Conservation (phyloP, 352 stramenopile genomes). For the Globisporangium rhizosaccharum region DNA sequence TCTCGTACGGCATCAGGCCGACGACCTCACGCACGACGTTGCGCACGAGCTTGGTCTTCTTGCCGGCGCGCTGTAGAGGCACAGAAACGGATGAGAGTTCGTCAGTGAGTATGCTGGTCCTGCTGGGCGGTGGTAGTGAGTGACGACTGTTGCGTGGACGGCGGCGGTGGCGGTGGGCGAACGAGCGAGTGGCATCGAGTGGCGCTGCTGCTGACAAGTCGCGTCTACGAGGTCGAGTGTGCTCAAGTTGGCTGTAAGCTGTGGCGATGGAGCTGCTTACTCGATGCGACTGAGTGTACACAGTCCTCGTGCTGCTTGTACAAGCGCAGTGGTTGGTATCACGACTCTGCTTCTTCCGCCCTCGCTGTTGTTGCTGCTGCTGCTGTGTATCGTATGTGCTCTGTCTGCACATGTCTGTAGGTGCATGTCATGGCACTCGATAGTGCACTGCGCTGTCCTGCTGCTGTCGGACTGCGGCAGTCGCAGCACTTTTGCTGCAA, state of each 20-base stretch:
- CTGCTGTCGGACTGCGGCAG: background rate
- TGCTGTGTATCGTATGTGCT: background rate
- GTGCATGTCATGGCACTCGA: background rate
- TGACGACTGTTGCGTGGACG: background rate
- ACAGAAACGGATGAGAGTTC: background rate
- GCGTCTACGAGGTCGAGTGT: background rate
- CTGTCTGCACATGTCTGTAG: background rate
- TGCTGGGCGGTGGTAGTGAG: background rate
- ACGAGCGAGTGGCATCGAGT: background rate
- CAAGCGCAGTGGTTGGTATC: background rate
- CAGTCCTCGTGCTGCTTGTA: background rate
- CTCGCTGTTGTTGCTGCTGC: background rate
- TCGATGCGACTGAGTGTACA: background rate
- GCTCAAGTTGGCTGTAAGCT: background rate
- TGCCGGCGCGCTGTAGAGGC: conserved; percentile 65
- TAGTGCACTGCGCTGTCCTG: background rate
- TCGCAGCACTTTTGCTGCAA: no score
- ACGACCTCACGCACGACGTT: conserved; percentile 97
- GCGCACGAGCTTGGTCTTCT: conserved; percentile 94
- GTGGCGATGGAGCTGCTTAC: background rate
- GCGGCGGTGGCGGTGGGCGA: background rate
- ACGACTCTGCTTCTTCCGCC: background rate
- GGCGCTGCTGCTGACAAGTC: background rate
- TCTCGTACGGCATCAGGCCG: conserved; percentile 98
- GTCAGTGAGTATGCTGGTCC: no score